Conservation (phyloP, 2,329 filamentous ascomycete species). For the Thielaviopsis ethacetica region DNA sequence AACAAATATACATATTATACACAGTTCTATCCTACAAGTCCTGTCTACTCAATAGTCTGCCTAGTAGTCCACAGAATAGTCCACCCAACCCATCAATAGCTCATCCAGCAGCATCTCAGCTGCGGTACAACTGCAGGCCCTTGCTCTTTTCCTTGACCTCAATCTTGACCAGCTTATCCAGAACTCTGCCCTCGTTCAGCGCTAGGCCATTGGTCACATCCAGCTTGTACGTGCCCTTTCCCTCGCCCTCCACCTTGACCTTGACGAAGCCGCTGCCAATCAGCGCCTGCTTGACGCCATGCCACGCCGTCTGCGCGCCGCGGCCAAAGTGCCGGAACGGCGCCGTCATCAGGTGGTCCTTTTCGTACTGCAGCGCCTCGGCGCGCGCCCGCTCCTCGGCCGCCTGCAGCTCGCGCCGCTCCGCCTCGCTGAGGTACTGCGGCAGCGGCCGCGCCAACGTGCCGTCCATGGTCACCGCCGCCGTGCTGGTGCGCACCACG, state of each 20-base stretch:
- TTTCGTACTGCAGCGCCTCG: conserved; percentile 32
- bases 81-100: no score
- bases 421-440: conserved; percentile 22
- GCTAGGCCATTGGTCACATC: conserved; percentile 41
- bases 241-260: conserved; percentile 19
- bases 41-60: not conserved
- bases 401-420: conserved; percentile 18
- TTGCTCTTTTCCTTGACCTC: conserved; percentile 1
- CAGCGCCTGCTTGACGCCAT: conserved; percentile 32
- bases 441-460: conserved; percentile 23
- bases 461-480: conserved; percentile 21
- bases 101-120: not conserved
- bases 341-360: conserved; percentile 38
- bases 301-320: conserved; percentile 26
- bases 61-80: no score
- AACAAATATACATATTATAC: not conserved
- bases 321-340: conserved; percentile 36
- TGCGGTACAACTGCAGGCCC: conserved; percentile 9
- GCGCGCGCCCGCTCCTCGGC: conserved; percentile 23
- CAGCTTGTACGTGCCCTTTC: conserved; percentile 36
- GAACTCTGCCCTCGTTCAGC: conserved; percentile 39
- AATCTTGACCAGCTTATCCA: conserved; percentile 35
- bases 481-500: conserved; percentile 22
- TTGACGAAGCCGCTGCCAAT: conserved; percentile 39
- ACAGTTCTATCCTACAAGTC: not conserved